Base-by-base conservation (phyloP, 83 land plant genomes). In the Picea abies region DNA sequence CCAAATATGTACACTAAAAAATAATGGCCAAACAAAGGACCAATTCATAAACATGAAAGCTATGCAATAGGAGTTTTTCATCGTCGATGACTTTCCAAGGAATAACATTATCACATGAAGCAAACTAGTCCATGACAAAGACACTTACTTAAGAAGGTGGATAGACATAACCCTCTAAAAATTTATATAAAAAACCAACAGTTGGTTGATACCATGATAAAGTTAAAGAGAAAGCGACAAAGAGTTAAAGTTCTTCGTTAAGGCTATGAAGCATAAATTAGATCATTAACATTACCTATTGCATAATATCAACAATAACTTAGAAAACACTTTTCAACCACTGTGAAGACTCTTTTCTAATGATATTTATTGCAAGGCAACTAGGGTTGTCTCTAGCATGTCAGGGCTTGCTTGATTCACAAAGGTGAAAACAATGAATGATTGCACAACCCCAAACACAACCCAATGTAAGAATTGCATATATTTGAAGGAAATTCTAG, bases 31-130 rank as follows among this genome's bases (percentile, higher is more conserved):
- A 32, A 91, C 87, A 80, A 94, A 92, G 35, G 94, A 94, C 96
- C 96, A 94, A 84, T 92, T 94, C 6, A 90, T 76, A 67, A 91
- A 94, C 90, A 89, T 82, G 83, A 94, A 90, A 49, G 91, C 92
- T 3, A 94, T 63, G 84, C 96, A 92, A 72, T 92, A 91, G 52
- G 56, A 63, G 26, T 60, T 10, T 9, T 90, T 94, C 94, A 8
- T 94, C 92, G 68, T 87, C 83, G 63, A 88, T 63, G 35, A 94
- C 96, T 52, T 90, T 94, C 96, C 96, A 94, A 3, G 94, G 94
- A 39, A 94, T 76, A 8, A 94, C 96, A 81, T 87, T 89, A 61
- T 94, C 94, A 67, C 88, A 94, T 3, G 94, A 84, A 9, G 86
- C 89, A 1, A 91, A 91, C 78, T 94, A 80, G 11, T 92, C 90